A percentile compares a stretch with the other conserved stretches of the same genome.
These are phyloP conservation scores for Sodiomyces alkalinus DNA, from an alignment of 2,329 filamentous ascomycete species.

Conservation along the genomic window DNA sequence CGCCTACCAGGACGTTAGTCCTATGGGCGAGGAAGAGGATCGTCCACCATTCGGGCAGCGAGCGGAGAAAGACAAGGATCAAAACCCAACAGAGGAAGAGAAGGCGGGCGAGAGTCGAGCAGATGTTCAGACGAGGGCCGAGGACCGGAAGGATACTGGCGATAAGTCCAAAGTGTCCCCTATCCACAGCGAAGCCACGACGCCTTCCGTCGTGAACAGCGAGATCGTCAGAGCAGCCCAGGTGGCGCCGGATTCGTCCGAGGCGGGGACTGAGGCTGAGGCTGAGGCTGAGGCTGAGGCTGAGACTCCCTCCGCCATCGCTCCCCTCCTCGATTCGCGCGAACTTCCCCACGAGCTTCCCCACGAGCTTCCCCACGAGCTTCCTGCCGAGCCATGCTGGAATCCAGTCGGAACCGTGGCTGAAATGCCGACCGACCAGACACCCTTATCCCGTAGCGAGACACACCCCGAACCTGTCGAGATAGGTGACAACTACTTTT, in stretches of 20 bases:
- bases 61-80: background rate
- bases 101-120: background rate
- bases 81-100: background rate
- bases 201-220: slow-evolving; percentile 11
- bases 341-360: no score
- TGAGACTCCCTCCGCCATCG: no score
- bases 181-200: slow-evolving; percentile 11
- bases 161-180: slow-evolving; percentile 10
- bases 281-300: no score
- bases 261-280: no score
- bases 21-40: slow-evolving; percentile 24
- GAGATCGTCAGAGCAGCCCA: no score
- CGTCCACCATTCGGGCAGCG: no score
- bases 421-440: slow-evolving; percentile 30
- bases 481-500: slow-evolving; percentile 22
- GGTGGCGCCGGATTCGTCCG: no score
- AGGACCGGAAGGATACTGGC: background rate
- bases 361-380: slow-evolving; percentile 17
- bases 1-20: slow-evolving; percentile 28
- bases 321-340: slow-evolving; percentile 19
- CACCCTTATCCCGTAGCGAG: slow-evolving; percentile 23
- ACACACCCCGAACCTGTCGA: slow-evolving; percentile 28
- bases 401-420: slow-evolving; percentile 29
- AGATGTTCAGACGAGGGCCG: background rate
- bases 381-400: slow-evolving; percentile 13